These are phyloP conservation scores for Sclerotinia nivalis DNA, from an alignment of 2,329 filamentous ascomycete genomes.

Conservation along the genomic window DNA sequence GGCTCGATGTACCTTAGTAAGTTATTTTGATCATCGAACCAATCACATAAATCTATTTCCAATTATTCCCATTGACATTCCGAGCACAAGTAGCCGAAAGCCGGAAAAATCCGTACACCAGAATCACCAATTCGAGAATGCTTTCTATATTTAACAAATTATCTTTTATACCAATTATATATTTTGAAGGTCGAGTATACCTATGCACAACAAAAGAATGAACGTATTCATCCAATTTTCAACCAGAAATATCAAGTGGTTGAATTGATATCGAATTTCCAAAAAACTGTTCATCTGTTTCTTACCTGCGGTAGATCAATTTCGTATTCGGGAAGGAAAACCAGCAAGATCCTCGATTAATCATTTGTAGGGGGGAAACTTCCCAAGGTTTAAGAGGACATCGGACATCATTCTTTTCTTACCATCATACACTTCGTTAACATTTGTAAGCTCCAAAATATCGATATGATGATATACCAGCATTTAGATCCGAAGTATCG, in stretches of 20 bases:
- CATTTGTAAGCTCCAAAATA: not conserved
- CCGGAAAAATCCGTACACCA: not conserved
- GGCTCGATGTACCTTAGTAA: conserved; percentile 15
- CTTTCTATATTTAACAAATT: not conserved
- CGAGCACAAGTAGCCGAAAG: not conserved
- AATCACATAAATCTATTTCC: conserved; percentile 17
- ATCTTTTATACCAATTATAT: no score
- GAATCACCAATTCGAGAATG: not conserved
- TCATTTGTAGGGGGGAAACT: no score
- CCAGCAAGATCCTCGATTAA: no score
- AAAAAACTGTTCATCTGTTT: not conserved
- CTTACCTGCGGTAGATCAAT: not conserved
- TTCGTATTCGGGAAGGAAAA: not conserved
- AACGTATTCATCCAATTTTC: not conserved
- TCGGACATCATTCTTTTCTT: no score
- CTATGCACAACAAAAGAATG: accelerated
- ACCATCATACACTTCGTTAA: no score
- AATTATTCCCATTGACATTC: not conserved
- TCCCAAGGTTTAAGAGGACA: no score
- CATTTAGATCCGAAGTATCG: not conserved
- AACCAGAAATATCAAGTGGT: not conserved
- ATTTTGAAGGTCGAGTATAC: not conserved
- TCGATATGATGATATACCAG: not conserved
- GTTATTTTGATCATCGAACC: not conserved
- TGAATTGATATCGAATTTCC: not conserved